phyloP scores from a whole-genome alignment of 2,329 filamentous ascomycete genomes.

The Nannizziopsis barbatae region DNA sequence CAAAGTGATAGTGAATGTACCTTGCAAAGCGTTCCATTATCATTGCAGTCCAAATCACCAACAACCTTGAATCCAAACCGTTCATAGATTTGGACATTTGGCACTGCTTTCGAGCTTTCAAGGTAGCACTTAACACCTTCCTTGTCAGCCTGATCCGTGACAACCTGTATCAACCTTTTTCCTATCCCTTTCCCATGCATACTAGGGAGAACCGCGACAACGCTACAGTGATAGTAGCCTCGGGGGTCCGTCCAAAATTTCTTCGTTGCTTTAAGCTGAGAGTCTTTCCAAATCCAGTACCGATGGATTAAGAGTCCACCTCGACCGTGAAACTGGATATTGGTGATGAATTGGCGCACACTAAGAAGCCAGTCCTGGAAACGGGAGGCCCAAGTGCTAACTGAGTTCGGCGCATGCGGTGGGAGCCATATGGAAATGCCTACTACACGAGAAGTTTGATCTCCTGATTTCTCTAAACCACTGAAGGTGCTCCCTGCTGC shows the following conservation, averaged over 20 bases:
- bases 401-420: conserved; percentile 40
- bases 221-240: conserved; percentile 68
- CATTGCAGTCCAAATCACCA: conserved; percentile 45
- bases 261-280: conserved; percentile 51
- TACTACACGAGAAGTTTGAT: conserved; percentile 41
- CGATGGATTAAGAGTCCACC: conserved; percentile 56
- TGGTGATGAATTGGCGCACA: conserved; percentile 54
- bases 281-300: conserved; percentile 62
- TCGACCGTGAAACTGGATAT: conserved; percentile 51
- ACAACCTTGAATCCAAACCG: conserved; percentile 61
- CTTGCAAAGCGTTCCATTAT: conserved; percentile 51
- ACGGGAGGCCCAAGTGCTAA: conserved; percentile 52
- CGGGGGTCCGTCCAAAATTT: conserved; percentile 53
- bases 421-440: conserved; percentile 64
- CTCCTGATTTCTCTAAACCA: background rate
- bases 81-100: conserved; percentile 61
- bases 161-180: conserved; percentile 50
- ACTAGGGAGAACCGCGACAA: conserved; percentile 56
- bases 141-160: conserved; percentile 52
- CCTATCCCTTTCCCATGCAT: conserved; percentile 58
- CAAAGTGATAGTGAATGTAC: conserved; percentile 4
- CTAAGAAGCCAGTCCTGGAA: conserved; percentile 55
- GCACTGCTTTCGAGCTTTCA: conserved; percentile 56
- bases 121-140: conserved; percentile 58
- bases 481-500: conserved; percentile 18